phyloP scores from a whole-genome alignment of 495 filamentous ascomycete species.

The Neurospora pannonica region DNA sequence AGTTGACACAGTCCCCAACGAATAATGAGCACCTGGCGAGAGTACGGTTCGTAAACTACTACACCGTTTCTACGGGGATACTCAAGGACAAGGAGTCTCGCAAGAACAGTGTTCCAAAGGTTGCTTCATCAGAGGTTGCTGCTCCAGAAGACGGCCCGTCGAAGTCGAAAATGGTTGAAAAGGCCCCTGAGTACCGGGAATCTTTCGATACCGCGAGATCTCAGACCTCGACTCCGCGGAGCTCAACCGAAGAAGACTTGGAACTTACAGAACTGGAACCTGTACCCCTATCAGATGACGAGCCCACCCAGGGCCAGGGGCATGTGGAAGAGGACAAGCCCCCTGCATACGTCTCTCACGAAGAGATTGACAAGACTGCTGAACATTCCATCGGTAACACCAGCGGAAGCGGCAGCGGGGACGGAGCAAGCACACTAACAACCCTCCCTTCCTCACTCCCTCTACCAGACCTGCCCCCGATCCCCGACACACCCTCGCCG shows the following conservation, averaged over 20 bases:
- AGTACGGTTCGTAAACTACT: constrained; percentile 82
- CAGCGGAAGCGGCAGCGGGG: not conserved
- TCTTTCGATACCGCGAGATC: constrained; percentile 7
- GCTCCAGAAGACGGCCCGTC: not conserved
- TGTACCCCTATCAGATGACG: not conserved
- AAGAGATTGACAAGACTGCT: not conserved
- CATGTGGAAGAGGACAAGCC: not conserved
- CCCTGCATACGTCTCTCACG: not conserved
- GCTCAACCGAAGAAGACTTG: not conserved
- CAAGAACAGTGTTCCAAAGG: not conserved
- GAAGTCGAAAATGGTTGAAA: not conserved
- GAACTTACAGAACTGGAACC: not conserved
- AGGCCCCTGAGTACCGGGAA: constrained; percentile 7
- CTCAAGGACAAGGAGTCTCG: constrained; percentile 33
- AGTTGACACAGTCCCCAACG: constrained; percentile 11
- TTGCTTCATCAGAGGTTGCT: not conserved
- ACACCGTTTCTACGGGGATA: constrained; percentile 69
- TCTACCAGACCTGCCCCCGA: constrained; percentile 23
- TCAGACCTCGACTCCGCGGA: constrained; percentile 17
- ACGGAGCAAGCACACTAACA: not conserved
- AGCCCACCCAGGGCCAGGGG: not conserved
- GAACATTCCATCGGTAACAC: not conserved
- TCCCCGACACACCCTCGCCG: constrained; percentile 33
- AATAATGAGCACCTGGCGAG: constrained; percentile 15
- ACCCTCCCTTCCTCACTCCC: not conserved